phyloP scores from a whole-genome alignment of 805 yeast genomes.

The Saccharomyces mikatae region DNA sequence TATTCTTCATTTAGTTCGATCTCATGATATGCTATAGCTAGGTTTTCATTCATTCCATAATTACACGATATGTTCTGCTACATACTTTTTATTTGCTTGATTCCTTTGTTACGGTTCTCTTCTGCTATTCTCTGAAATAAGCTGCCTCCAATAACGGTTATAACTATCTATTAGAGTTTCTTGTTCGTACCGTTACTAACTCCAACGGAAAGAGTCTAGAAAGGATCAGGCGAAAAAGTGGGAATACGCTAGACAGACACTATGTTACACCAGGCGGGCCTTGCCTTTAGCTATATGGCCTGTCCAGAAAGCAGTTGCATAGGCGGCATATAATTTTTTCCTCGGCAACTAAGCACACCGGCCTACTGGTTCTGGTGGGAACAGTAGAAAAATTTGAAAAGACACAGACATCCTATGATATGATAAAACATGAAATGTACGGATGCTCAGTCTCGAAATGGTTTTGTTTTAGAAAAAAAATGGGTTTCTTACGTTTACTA shows the following conservation, averaged over 20 bases:
- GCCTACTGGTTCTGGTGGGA: not conserved
- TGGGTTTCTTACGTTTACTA: not conserved
- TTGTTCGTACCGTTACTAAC: not conserved
- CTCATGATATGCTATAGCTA: not conserved
- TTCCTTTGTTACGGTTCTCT: conserved; percentile 7
- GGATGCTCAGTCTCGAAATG: not conserved
- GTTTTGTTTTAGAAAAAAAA: not conserved
- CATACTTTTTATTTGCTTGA: conserved; percentile 22
- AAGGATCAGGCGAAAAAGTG: not conserved
- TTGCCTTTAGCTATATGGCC: not conserved
- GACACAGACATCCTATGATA: too few species aligned
- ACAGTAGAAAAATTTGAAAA: not conserved
- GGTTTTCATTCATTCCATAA: not conserved
- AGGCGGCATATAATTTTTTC: not conserved
- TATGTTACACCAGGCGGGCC: not conserved
- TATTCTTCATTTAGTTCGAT: not conserved
- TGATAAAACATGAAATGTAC: not conserved
- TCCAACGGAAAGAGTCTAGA: not conserved
- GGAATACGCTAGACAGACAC: not conserved
- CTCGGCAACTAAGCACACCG: not conserved
- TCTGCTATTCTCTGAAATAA: not conserved
- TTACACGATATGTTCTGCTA: conserved; percentile 3
- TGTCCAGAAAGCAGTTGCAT: too few species aligned
- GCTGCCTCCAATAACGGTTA: not conserved
- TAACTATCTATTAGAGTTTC: not conserved